Evolutionary conservation across 2,329 filamentous ascomycete species (phyloP), one percentile per base, ranked within the genome.

Genomic region (Magnaporthiopsis rhizophila): DNA sequence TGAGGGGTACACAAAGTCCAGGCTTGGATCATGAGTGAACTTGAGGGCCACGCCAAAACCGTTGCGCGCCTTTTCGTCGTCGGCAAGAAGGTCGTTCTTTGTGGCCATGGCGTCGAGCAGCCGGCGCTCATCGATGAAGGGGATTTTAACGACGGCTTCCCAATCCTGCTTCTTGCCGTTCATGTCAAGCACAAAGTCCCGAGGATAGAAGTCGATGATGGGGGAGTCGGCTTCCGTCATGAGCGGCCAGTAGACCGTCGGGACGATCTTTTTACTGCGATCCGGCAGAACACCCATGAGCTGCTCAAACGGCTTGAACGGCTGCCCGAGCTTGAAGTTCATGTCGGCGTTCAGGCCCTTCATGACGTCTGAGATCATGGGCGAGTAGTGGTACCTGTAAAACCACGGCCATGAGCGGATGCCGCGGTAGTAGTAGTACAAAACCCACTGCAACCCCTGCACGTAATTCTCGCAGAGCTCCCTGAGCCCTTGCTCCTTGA

Each of bases 91-190:
- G 58, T 88, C 80, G 68, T 98, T 93, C 74, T 89, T 92, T 8
- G 92, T 88, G 21, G 83, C 88, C 90, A 99, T 97, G 9, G 94
- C 95, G 53, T 81, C 78, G 64, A 99, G 81, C 2, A 99, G 80
- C 32, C 95, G 86, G 71, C 89, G 86, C 75, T 99, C 94, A 65
- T 99, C 92, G 68, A 99, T 99, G 77, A 99, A 99, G 0, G 95
- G 95, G 72, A 99, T 99, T 77, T 98, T 99, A 68, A 99, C 92
- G 53, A 99, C 94, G 34, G 95, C 95, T 74, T 99, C 95, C 95
- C 95, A 99, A 68, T 99, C 96, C 90, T 97, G 96, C 79, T 97
- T 99, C 81, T 99, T 99, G 66, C 95, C 96, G 71, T 99, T 98
- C 95, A 99, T 98, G 74, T 99, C 96, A 57, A 99, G 82, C 69